Evolutionary conservation across 2,329 filamentous ascomycete species (phyloP), one percentile per base, ranked within the genome.

Genomic region (Phaeosphaeriaceae sp.): DNA sequence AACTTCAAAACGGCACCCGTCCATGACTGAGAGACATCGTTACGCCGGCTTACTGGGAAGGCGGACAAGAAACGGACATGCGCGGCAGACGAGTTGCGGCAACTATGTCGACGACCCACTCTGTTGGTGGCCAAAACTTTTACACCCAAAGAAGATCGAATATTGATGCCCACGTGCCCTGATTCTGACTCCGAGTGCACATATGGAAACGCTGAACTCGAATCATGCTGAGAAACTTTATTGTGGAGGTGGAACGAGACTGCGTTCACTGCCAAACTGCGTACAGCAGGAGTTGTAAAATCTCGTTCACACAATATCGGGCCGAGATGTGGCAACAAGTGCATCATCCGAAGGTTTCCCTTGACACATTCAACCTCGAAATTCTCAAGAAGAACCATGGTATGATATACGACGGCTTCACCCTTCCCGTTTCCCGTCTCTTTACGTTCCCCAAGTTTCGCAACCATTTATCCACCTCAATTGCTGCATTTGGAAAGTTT

Each of bases 401-500:
- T 40, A n/a, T 40, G 15, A 5, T 11, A 2, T 45, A 46, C 44
- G 44, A 46, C 13, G 20, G 44, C 20, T n/a, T 46, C 44, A 13
- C 15, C 15, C 20, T 13, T 17, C 22, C 44, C 21, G 22, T 22
- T 15, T 6, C 7, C 21, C 22, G 20, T 17, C 21, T n/a, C 1
- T 17, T 1, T 24, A 4, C 24, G 6, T 31, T 33, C 15, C 4
- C 22, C 24, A 19, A 21, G 15, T 19, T 27, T 11, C 25, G 15
- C 24, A n/a, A 19, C 4, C n/a, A 24, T 31, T 33, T 25, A 33
- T n/a, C 25, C 46, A 48, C 24, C 11, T 48, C 15, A 17, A 10
- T 20, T 27, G 24, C 46, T 33, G 10, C 15, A 27, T 51, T 13
- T 17, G 53, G 60, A n/a, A 60, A 56, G n/a, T 51, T 21, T n/a